Evolutionary conservation across 768 basidiomycete genomes (phyloP), one percentile per base, ranked within the genome.

Genomic region (Sporobolomyces roseus): DNA sequence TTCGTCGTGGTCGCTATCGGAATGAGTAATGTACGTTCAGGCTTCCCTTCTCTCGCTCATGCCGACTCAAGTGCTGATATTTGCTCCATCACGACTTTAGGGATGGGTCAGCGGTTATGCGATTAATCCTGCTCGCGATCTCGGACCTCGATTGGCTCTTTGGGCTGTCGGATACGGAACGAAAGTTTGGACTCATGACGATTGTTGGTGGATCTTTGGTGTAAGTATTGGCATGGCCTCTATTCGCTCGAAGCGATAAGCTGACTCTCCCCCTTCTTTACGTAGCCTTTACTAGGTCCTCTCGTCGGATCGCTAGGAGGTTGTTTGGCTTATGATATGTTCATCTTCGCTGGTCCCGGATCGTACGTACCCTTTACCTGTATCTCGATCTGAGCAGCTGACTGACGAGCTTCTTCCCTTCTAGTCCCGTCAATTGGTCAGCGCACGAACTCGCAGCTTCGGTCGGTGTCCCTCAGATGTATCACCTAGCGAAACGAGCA

Each of bases 1-100:
- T 67, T 72, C 53, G 59, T 72, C 25, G 70, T 72, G 13, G 59
- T 61, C 25, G 62, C 70, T 0, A 72, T 72, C 33, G 70, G 70
- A 4, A 72, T 72, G 70, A 51, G 52, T 9, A 67, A 64, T 29
- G 70, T 63, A 4, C 45, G 65, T 35, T 70, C 51, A n/a, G n/a
- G n/a, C n/a, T n/a, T n/a, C 46, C 63, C 17, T 41, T 12, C 56
- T 23, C 17, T 41, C 30, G 25, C 10, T 21, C 29, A 29, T 5
- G 29, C 38, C 27, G n/a, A 17, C 21, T 7, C 32, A 13, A 21
- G 3, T n/a, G 2, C 38, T 38, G 43, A 38, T 27, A 10, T 3
- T n/a, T 32, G 41, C 51, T 46, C 16, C 19, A 29, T 33, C 4
- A 46, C 21, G 45, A 46, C 23, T 23, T 23, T 36, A 60, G 58